These are phyloP conservation scores for Vaccinium vitisidaea DNA, from an alignment of 148 eudicot species.

Conservation along the genomic window DNA sequence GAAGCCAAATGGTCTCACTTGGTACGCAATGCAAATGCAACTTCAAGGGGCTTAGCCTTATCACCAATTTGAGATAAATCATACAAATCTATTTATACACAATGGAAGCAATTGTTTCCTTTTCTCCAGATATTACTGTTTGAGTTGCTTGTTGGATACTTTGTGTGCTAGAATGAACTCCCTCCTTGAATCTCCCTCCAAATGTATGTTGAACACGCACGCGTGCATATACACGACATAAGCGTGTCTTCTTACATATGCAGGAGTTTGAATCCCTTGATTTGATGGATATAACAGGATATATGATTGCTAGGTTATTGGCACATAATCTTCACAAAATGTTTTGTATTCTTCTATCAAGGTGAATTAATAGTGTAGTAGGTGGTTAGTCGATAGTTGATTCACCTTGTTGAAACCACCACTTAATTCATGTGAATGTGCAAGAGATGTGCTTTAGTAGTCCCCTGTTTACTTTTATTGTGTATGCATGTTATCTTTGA, in stretches of 20 bases:
- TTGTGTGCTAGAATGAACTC: neutral
- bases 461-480: neutral
- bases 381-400: neutral
- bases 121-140: neutral
- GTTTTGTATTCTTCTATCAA: neutral
- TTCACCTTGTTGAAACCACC: neutral
- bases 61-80: neutral
- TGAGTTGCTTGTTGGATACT: neutral
- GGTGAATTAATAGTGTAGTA: neutral
- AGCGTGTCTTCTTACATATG: neutral
- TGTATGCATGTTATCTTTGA: neutral
- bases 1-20: neutral
- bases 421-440: neutral
- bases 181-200: neutral
- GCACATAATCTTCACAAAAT: neutral
- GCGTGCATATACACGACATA: neutral
- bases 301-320: neutral
- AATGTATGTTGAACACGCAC: neutral
- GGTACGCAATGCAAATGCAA: neutral
- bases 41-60: neutral
- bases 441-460: neutral
- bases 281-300: neutral
- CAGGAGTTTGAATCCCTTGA: neutral
- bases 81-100: neutral
- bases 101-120: neutral